A percentile compares a stretch with the other conserved stretches of the same genome.
These are phyloP conservation scores for Kodamaea sp. DNA, from an alignment of 1,139 yeast species.

Conservation along the genomic window DNA sequence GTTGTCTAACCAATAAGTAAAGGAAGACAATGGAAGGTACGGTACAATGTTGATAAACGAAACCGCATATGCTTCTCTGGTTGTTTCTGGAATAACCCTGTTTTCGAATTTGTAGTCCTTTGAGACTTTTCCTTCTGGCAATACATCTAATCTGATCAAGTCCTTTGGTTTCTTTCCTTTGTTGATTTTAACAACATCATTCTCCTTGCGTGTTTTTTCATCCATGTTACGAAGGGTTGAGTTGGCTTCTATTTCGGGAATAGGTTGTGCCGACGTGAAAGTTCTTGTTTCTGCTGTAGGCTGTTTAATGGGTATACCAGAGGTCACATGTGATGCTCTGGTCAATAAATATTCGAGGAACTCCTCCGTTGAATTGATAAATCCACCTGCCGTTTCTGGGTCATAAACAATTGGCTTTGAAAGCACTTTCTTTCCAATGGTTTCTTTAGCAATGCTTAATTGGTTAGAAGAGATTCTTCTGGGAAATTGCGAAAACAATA, in stretches of 20 bases:
- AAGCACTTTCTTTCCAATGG: conserved; percentile 54
- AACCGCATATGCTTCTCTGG: conserved; percentile 53
- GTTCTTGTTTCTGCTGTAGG: conserved; percentile 14
- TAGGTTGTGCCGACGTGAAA: conserved; percentile 44
- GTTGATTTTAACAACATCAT: conserved; percentile 32
- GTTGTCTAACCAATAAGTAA: conserved; percentile 50
- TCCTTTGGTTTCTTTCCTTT: conserved; percentile 39
- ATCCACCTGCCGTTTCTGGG: conserved; percentile 15
- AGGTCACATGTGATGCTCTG: conserved; percentile 33
- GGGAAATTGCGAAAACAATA: conserved; percentile 56
- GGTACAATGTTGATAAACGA: conserved; percentile 57
- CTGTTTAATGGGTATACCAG: conserved; percentile 29
- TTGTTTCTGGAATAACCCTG: conserved; percentile 39
- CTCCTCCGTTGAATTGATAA: conserved; percentile 31
- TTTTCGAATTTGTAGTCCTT: conserved; percentile 23
- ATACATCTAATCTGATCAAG: conserved; percentile 19
- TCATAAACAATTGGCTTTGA: conserved; percentile 40
- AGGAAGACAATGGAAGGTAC: conserved; percentile 46
- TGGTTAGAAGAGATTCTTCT: conserved; percentile 54
- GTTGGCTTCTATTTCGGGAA: conserved; percentile 37
- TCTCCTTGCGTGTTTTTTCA: conserved; percentile 19
- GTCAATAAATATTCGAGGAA: conserved; percentile 44
- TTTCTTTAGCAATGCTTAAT: conserved; percentile 57
- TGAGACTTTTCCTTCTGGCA: conserved; percentile 19
- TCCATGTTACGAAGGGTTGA: conserved; percentile 36